Conservation (phyloP, 306 rosid genomes). For the Quercus mongolica region DNA sequence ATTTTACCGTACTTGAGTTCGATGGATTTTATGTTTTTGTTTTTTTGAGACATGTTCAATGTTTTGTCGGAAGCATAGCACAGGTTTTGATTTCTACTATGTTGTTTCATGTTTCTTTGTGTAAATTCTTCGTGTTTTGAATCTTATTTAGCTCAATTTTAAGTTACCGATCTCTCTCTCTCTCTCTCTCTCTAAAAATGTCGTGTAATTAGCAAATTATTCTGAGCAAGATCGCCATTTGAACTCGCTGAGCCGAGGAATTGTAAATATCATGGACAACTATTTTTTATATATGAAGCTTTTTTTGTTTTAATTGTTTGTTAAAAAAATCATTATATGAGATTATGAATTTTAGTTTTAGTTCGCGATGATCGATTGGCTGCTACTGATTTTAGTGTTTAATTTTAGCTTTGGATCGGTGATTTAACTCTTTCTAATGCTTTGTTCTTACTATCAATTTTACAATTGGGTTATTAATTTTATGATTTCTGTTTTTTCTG, state of each 20-base stretch:
- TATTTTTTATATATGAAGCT: background rate
- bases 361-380: background rate
- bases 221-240: background rate
- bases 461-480: background rate
- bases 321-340: background rate
- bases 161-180: background rate
- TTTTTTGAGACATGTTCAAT: background rate
- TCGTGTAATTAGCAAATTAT: background rate
- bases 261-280: background rate
- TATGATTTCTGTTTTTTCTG: conserved; percentile 16
- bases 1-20: background rate
- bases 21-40: background rate
- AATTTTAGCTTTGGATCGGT: background rate
- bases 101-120: background rate
- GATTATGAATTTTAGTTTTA: background rate
- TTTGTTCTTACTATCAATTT: background rate
- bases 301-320: background rate
- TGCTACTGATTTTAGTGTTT: background rate
- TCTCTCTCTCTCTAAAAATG: background rate
- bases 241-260: background rate
- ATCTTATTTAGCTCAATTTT: background rate
- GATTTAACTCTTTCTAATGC: background rate
- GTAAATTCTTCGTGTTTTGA: background rate
- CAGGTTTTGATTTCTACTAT: background rate
- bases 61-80: background rate